Evolutionary conservation across 805 yeast genomes (phyloP).

Genomic region (Suhomyces pyralidae): DNA sequence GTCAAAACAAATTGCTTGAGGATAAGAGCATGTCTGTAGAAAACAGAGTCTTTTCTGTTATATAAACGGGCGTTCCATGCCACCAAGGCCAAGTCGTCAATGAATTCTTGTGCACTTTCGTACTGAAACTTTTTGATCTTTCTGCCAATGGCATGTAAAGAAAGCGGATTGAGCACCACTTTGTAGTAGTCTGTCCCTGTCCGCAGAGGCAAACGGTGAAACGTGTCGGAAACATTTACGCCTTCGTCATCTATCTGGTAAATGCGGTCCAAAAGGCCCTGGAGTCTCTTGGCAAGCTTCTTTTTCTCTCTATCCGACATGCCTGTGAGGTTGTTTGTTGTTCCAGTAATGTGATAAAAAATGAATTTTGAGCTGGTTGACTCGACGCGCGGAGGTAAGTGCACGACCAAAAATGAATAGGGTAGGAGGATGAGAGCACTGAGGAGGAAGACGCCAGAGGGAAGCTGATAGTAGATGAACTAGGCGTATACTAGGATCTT

Average conservation of each 20-base stretch:
- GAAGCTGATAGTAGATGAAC: background rate
- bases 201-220: constrained; percentile 70
- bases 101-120: constrained; percentile 60
- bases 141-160: constrained; percentile 68
- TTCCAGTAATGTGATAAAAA: background rate
- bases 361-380: background rate
- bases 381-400: constrained; percentile 1
- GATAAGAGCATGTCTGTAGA: constrained; percentile 65
- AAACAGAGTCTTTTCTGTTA: constrained; percentile 66
- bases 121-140: constrained; percentile 55
- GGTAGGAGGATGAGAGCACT: background rate
- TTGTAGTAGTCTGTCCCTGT: constrained; percentile 78
- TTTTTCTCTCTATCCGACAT: constrained; percentile 41
- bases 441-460: background rate
- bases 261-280: constrained; percentile 35
- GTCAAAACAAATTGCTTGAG: constrained; percentile 51
- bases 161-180: constrained; percentile 74
- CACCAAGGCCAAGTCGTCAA: constrained; percentile 77
- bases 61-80: constrained; percentile 88
- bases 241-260: constrained; percentile 44
- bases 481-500: background rate
- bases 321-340: constrained; percentile 2
- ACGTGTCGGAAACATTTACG: constrained; percentile 49
- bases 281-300: constrained; percentile 33
- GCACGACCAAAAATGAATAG: background rate